Percentiles rank a stretch among this genome's conserved stretches.
Conservation (phyloP, 1,139 yeast species). For the Ogataea hybrid region DNA sequence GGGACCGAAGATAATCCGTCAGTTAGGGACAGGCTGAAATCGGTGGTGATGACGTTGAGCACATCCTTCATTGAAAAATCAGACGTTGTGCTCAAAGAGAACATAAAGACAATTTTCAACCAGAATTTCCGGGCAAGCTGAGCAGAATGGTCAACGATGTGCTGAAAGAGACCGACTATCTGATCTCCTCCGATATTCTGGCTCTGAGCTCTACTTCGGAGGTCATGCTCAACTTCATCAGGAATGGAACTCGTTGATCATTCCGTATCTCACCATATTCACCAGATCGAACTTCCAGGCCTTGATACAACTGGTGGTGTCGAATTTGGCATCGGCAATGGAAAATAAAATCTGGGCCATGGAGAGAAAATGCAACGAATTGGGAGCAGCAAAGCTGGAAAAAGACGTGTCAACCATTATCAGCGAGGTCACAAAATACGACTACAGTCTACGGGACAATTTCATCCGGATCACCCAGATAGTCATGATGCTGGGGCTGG, state of each 20-base stretch:
- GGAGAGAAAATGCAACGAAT: slow-evolving; percentile 68
- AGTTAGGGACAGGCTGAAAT: slow-evolving; percentile 26
- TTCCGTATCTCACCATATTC: slow-evolving; percentile 62
- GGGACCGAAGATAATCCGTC: slow-evolving; percentile 19
- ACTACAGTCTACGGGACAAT: slow-evolving; percentile 72
- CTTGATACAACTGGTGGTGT: slow-evolving; percentile 52
- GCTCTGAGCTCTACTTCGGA: slow-evolving; percentile 33
- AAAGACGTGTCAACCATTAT: slow-evolving; percentile 77
- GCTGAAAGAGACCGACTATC: slow-evolving; percentile 52
- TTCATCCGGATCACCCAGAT: slow-evolving; percentile 83
- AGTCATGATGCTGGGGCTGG: slow-evolving; percentile 77
- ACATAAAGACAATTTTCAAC: slow-evolving; percentile 54
- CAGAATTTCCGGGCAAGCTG: slow-evolving; percentile 55
- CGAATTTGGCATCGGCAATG: slow-evolving; percentile 45
- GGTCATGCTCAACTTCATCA: slow-evolving; percentile 44
- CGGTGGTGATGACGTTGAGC: slow-evolving; percentile 35
- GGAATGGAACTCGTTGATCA: slow-evolving; percentile 63
- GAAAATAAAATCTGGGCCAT: slow-evolving; percentile 70
- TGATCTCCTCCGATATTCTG: slow-evolving; percentile 32
- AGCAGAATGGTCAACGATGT: slow-evolving; percentile 50
- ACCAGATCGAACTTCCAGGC: slow-evolving; percentile 49
- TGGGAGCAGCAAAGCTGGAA: slow-evolving; percentile 83
- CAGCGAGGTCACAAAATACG: slow-evolving; percentile 56
- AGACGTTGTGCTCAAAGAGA: slow-evolving; percentile 49
- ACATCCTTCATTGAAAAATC: slow-evolving; percentile 41